Evolutionary conservation across 176 grass and related monocot genomes (phyloP).

Genomic region (Paspalum notatum): DNA sequence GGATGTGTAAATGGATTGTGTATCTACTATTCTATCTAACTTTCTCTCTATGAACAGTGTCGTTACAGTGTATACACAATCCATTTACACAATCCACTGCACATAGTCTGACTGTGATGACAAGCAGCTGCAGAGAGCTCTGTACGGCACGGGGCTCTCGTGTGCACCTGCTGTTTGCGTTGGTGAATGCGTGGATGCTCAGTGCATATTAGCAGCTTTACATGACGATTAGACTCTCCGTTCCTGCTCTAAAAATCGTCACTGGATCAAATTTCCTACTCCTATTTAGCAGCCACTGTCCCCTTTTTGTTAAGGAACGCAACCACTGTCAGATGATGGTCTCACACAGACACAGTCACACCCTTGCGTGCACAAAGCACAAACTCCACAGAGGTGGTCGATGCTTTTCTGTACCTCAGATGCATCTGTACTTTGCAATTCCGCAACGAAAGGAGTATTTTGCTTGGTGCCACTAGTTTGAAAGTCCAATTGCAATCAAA

Average conservation of each 20-base stretch:
- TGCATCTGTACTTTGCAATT: constrained; percentile 23
- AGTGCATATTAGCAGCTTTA: background rate
- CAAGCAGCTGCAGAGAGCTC: background rate
- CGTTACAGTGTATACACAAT: no score
- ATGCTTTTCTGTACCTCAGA: constrained; percentile 7
- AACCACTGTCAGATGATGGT: background rate
- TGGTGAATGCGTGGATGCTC: background rate
- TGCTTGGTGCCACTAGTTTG: constrained; percentile 21
- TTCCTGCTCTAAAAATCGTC: background rate
- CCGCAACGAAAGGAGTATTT: background rate
- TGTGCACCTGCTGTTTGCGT: background rate
- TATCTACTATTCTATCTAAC: no score
- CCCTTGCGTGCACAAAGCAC: background rate
- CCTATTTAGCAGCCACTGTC: no score
- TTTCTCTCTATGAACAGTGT: no score
- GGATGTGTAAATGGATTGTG: no score
- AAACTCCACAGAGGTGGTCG: background rate
- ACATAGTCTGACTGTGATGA: no score
- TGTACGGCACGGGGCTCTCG: background rate
- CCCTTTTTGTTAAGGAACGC: no score
- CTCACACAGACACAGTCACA: background rate
- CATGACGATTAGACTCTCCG: background rate
- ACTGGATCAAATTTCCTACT: background rate
- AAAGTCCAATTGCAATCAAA: background rate
- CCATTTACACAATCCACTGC: no score